Evolutionary conservation across 164 flowering plant species (phyloP).

Genomic region (Malania oleifera): DNA sequence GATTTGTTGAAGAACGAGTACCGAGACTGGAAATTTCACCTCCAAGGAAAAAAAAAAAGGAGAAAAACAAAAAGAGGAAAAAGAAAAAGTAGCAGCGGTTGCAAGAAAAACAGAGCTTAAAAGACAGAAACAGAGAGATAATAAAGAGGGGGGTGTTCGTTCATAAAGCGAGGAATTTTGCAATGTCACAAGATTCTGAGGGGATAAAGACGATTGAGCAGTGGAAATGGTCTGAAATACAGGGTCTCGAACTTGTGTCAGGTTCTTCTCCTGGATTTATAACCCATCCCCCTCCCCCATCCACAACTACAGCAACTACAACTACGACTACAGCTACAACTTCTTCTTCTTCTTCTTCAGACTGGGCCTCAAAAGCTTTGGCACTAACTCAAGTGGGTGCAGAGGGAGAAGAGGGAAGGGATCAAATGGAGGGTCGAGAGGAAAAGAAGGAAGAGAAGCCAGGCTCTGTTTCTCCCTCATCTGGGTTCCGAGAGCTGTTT

Average conservation of each 20-base stretch:
- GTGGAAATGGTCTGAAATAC: constrained; percentile 92
- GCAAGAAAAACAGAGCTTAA: constrained; percentile 12
- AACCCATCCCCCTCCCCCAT: constrained; percentile 6
- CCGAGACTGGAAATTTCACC: neutral
- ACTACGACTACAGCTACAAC: neutral
- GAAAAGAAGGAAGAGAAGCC: constrained; percentile 46
- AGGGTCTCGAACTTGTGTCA: constrained; percentile 53
- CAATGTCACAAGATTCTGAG: constrained; percentile 71
- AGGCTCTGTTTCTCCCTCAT: constrained; percentile 27
- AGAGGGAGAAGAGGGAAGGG: constrained; percentile 12
- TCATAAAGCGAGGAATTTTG: constrained; percentile 19
- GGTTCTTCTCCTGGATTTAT: constrained; percentile 7
- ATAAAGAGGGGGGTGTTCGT: constrained; percentile 9
- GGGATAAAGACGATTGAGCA: constrained; percentile 73
- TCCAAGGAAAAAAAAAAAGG: too few relatives aligned
- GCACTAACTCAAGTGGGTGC: neutral
- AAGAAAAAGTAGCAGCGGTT: neutral
- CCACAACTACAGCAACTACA: constrained; percentile 7
- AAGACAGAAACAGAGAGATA: constrained; percentile 10
- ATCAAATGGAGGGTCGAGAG: constrained; percentile 21
- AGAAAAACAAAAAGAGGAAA: neutral
- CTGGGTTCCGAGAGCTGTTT: constrained; percentile 66
- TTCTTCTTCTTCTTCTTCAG: neutral
- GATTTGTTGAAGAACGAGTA: neutral
- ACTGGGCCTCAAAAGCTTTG: neutral